phyloP scores from a whole-genome alignment of 345 rosid genomes.

The Microcos paniculata region DNA sequence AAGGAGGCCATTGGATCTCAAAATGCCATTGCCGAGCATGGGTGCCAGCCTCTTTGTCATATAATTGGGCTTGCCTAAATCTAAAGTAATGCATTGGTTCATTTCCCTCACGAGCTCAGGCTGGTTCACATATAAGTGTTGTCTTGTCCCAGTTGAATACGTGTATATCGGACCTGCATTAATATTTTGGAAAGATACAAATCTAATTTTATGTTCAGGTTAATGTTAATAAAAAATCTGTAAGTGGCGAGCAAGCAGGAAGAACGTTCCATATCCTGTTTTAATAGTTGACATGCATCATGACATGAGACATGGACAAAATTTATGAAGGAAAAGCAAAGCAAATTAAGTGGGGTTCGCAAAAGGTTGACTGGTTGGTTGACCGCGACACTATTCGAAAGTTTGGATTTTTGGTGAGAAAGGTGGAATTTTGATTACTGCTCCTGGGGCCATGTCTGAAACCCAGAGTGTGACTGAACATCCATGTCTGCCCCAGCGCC shows the following conservation, averaged over 20 bases:
- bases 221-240: background rate
- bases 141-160: slow-evolving; percentile 66
- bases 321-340: background rate
- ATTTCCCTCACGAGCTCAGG: slow-evolving; percentile 75
- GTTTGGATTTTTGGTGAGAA: background rate
- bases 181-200: background rate
- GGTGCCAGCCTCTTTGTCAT: slow-evolving; percentile 59
- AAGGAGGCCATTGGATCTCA: slow-evolving; percentile 61
- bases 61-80: slow-evolving; percentile 72
- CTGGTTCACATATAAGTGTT: slow-evolving; percentile 67
- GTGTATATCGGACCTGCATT: slow-evolving; percentile 63
- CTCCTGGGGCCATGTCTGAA: background rate
- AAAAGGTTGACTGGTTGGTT: background rate
- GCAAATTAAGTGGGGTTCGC: background rate
- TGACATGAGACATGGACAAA: background rate
- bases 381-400: too few relatives aligned
- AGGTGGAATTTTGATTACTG: background rate
- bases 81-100: slow-evolving; percentile 54
- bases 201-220: background rate
- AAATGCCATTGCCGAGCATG: slow-evolving; percentile 70
- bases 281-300: background rate
- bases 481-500: too few relatives aligned
- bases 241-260: background rate
- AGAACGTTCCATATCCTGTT: background rate
- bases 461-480: slow-evolving; percentile 1